A percentile compares a stretch with the other conserved stretches of the same genome.
Conservation (phyloP, 352 stramenopile genomes). For the Ophiocytium majus region DNA sequence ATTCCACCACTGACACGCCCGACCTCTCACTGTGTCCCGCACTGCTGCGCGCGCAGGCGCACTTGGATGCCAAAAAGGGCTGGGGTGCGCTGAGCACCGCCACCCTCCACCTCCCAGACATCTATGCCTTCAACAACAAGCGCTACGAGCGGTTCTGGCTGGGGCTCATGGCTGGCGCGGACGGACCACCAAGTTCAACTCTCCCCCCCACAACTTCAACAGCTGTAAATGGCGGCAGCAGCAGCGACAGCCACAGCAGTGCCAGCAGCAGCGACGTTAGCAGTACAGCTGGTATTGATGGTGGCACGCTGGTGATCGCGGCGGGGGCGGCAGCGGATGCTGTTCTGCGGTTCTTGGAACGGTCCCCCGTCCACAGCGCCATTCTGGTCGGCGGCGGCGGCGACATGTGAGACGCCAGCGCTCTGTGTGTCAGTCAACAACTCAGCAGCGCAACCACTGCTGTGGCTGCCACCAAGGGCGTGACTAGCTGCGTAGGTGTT, state of each 20-base stretch:
- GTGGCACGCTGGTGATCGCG: conserved; percentile 25
- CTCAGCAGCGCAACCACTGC: too few species aligned
- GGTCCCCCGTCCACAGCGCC: conserved; percentile 32
- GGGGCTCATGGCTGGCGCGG: conserved; percentile 28
- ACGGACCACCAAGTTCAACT: not conserved
- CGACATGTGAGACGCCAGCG: too few species aligned
- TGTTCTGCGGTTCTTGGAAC: conserved; percentile 37
- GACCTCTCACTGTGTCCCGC: too few species aligned
- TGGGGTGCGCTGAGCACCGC: not conserved
- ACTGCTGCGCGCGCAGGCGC: too few species aligned
- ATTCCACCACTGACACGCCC: too few species aligned
- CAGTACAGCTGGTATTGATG: not conserved
- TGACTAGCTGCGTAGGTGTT: too few species aligned
- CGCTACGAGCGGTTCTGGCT: conserved; percentile 49
- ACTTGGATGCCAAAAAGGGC: conserved; percentile 9
- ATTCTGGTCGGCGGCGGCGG: conserved; percentile 38
- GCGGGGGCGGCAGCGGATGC: conserved; percentile 37
- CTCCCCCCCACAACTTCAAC: conserved; percentile 18
- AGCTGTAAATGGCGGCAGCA: not conserved
- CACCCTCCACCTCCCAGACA: conserved; percentile 37
- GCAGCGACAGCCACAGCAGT: not conserved
- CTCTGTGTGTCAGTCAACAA: too few species aligned
- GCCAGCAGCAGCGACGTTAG: not conserved
- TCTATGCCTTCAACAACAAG: conserved; percentile 54
- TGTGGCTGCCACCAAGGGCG: too few species aligned